A percentile compares a stretch with the other conserved stretches of the same genome.
These are phyloP conservation scores for Prunus mira DNA, from an alignment of 306 rosid genomes.

Conservation along the genomic window DNA sequence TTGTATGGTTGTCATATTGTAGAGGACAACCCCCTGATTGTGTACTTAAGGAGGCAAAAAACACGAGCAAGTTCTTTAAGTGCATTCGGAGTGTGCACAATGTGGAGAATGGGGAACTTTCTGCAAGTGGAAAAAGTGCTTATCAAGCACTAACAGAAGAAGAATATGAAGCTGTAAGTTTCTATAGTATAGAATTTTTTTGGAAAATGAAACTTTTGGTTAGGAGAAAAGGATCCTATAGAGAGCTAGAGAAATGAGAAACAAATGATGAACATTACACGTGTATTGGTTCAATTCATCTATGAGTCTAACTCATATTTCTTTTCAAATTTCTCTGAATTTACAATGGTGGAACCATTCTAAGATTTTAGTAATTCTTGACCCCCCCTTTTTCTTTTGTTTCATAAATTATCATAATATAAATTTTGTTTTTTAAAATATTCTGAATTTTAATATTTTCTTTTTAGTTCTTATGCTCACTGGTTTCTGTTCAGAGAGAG, in stretches of 20 bases:
- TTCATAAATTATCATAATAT: background rate
- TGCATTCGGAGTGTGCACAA: slow-evolving; percentile 70
- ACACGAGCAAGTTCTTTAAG: slow-evolving; percentile 86
- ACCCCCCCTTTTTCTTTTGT: background rate
- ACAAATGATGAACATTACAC: background rate
- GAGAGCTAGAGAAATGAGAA: background rate
- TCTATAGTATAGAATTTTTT: slow-evolving; percentile 7
- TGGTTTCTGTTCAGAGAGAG: slow-evolving; percentile 73
- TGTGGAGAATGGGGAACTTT: slow-evolving; percentile 53
- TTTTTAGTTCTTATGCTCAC: slow-evolving; percentile 22
- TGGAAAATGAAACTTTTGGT: background rate
- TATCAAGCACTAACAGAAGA: slow-evolving; percentile 85
- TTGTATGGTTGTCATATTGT: slow-evolving; percentile 31
- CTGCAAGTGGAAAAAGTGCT: slow-evolving; percentile 49
- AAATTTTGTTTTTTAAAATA: background rate
- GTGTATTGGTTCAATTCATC: slow-evolving; percentile 4
- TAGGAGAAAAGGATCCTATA: background rate
- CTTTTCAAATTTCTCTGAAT: background rate
- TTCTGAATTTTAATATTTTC: background rate
- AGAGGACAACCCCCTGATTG: slow-evolving; percentile 98
- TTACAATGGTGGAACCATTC: background rate
- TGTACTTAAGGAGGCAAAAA: slow-evolving; percentile 91
- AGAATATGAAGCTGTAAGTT: slow-evolving; percentile 95
- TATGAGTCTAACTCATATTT: background rate
- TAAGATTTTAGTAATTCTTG: background rate